phyloP scores from a whole-genome alignment of 1,139 yeast genomes.

The Debaryomyces subglobosus region DNA sequence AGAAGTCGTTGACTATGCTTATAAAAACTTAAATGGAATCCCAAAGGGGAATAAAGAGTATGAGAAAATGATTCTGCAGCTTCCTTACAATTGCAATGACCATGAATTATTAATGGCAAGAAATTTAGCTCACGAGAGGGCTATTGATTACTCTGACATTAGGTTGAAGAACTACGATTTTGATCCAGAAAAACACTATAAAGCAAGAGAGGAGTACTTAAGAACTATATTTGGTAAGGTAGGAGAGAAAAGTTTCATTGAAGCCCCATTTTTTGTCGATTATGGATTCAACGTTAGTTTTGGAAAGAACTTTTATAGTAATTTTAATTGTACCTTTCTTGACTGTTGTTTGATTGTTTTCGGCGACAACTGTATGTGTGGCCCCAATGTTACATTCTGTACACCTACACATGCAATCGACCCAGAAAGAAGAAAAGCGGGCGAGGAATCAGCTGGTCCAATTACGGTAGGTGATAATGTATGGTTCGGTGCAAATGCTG shows the following conservation, averaged over 20 bases:
- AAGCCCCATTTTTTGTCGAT: conserved; percentile 59
- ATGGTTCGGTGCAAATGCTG: conserved; percentile 64
- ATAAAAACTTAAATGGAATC: conserved; percentile 40
- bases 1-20: conserved; percentile 46
- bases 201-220: conserved; percentile 41
- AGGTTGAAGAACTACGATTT: conserved; percentile 40
- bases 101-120: conserved; percentile 21
- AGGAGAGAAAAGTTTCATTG: conserved; percentile 43
- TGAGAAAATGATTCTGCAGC: conserved; percentile 31
- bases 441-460: conserved; percentile 57
- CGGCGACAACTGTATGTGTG: conserved; percentile 62
- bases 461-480: conserved; percentile 63
- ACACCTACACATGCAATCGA: conserved; percentile 70
- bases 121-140: conserved; percentile 26
- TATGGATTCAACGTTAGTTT: conserved; percentile 57
- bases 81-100: conserved; percentile 28
- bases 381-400: conserved; percentile 62
- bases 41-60: conserved; percentile 44
- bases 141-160: conserved; percentile 41
- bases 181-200: conserved; percentile 26
- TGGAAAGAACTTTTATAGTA: conserved; percentile 56
- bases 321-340: conserved; percentile 58
- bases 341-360: conserved; percentile 65
- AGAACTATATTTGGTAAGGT: conserved; percentile 48
- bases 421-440: conserved; percentile 45